Percentiles rank a stretch among this genome's conserved stretches.
Evolutionary conservation across 805 yeast genomes (phyloP).

Genomic region (Kazachstania psychrophila): DNA sequence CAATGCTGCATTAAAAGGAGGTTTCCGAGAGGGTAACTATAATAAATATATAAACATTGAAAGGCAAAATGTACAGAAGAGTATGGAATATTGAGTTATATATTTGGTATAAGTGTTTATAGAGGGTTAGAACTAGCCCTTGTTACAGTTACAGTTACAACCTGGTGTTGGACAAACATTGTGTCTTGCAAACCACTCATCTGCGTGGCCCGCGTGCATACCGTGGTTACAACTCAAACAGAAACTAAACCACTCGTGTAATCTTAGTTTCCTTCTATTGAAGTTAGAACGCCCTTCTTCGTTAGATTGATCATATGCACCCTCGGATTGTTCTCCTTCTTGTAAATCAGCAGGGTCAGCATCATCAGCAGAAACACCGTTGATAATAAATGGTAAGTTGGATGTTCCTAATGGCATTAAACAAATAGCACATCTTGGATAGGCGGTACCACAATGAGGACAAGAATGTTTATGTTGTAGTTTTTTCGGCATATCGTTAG

Average conservation of each 20-base stretch:
- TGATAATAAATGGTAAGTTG: conserved; percentile 27
- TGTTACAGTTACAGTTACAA: conserved; percentile 76
- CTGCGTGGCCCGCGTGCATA: conserved; percentile 90
- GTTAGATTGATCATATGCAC: background rate
- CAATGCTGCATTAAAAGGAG: no score
- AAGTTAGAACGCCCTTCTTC: conserved; percentile 4
- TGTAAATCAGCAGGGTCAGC: no score
- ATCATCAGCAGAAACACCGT: conserved; percentile 13
- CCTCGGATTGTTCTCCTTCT: background rate
- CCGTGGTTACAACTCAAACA: conserved; percentile 90
- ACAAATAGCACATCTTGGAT: conserved; percentile 89
- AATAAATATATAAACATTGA: no score
- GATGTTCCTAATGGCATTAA: conserved; percentile 61
- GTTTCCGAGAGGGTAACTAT: no score
- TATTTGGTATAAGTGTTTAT: no score
- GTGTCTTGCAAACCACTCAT: conserved; percentile 88
- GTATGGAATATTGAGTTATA: no score
- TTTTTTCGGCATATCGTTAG: background rate
- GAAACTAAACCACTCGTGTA: conserved; percentile 83
- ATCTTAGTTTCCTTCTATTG: conserved; percentile 22
- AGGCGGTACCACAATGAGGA: conserved; percentile 78
- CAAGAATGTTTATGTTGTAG: conserved; percentile 36
- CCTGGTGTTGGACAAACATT: conserved; percentile 91
- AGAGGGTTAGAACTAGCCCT: no score
- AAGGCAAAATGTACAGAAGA: no score